A percentile compares a stretch with the other conserved stretches of the same genome.
phyloP scores from a whole-genome alignment of 768 basidiomycete species.

The Boletus rubroflammeus region DNA sequence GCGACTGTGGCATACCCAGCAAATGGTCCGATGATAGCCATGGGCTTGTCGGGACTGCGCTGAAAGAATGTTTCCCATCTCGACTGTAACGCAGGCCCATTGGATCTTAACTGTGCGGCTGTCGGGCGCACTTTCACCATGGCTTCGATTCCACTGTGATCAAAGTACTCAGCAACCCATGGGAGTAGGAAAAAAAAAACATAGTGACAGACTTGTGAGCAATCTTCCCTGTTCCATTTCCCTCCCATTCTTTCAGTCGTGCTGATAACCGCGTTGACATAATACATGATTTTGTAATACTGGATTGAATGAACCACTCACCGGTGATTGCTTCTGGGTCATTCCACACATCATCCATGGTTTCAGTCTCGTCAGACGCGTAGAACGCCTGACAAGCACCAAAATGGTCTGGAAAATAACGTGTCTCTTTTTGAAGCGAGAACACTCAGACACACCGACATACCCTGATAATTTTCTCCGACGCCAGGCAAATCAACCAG shows the following conservation, averaged over 20 bases:
- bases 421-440: background rate
- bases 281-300: slow-evolving; percentile 1
- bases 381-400: slow-evolving; percentile 31
- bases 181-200: background rate
- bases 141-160: slow-evolving; percentile 48
- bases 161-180: background rate
- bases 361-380: slow-evolving; percentile 42
- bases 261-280: slow-evolving; percentile 15
- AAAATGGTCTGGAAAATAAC: slow-evolving; percentile 27
- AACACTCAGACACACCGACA: background rate
- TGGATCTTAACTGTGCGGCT: slow-evolving; percentile 43
- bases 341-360: slow-evolving; percentile 46
- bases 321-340: slow-evolving; percentile 36
- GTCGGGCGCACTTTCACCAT: slow-evolving; percentile 54
- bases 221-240: slow-evolving; percentile 44
- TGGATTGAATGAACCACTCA: slow-evolving; percentile 22
- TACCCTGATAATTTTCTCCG: slow-evolving; percentile 64
- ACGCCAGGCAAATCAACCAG: slow-evolving; percentile 72
- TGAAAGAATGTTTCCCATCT: slow-evolving; percentile 53
- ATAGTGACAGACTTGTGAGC: slow-evolving; percentile 46
- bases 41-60: slow-evolving; percentile 51
- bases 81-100: slow-evolving; percentile 42
- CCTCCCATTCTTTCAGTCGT: slow-evolving; percentile 30
- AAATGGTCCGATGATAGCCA: slow-evolving; percentile 40
- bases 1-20: slow-evolving; percentile 34